Base-by-base conservation (phyloP, 352 stramenopile genomes). In the Globisporangium cylindrosporum region DNA sequence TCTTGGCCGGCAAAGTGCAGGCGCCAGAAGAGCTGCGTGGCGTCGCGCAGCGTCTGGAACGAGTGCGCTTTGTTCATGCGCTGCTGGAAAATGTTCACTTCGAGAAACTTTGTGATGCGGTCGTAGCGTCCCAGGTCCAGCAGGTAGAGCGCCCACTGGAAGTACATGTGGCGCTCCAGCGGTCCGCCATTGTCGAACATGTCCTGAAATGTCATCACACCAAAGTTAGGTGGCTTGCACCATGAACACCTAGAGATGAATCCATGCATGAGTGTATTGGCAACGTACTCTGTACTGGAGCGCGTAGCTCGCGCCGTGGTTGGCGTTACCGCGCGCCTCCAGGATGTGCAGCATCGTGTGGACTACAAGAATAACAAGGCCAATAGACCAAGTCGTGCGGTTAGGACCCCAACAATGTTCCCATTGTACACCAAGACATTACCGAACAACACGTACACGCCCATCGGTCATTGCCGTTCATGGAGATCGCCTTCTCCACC, bases 401-500 rank as follows among this genome's bases (percentile, higher is more conserved):
- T 53, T 54, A 63, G 58, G 58, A 14, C 51, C 55, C 10, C 34
- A 65, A 18, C 36, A 49, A 27, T 10, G n/a, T 48, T 55, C n/a
- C 27, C 15, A 43, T 43, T 20, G 38, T 46, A 20, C 38, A 46
- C 0, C 38, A 46, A 27, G 38, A 34, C 29, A 43, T 57, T 5
- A 46, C 53, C 12, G 24, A 69, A 51, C 49, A 22, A 29, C 29
- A 86, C 86, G 53, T 80, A 95, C 88, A 94, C 12, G 88, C 88
- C 84, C 83, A 93, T 1, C 83, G 83, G 64, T 96, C 88, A 41
- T 94, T 91, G 59, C 82, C 81, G 55, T 94, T 92, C 85, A 94
- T 89, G 8, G 86, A 92, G 18, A 94, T 62, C n/a, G 88, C 76
- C 59, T 92, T 91, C 68, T 96, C 84, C 4, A 85, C 86, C 22